These are phyloP conservation scores for Xylariales sp. DNA, from an alignment of 2,329 filamentous ascomycete species.

Conservation along the genomic window DNA sequence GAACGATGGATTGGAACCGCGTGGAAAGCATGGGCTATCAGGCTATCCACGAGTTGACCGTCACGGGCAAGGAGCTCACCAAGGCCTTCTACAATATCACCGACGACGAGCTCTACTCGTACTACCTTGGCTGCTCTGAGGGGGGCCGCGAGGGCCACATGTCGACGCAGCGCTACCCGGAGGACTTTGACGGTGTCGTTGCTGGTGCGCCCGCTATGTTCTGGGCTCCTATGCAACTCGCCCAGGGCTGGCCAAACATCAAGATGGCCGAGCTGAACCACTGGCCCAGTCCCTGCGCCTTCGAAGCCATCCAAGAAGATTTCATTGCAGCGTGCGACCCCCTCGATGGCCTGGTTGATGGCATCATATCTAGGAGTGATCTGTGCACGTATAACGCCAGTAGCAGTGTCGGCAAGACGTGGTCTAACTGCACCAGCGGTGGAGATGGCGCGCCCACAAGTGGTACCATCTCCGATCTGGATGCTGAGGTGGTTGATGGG, in stretches of 20 bases:
- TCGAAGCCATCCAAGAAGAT: slow-evolving; percentile 28
- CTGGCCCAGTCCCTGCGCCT: slow-evolving; percentile 12
- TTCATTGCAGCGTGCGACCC: slow-evolving; percentile 42
- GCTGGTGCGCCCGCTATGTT: slow-evolving; percentile 32
- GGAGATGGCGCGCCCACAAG: slow-evolving; percentile 29
- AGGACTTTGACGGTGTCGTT: slow-evolving; percentile 50
- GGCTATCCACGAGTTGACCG: slow-evolving; percentile 46
- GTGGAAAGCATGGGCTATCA: too few species aligned
- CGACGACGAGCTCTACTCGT: slow-evolving; percentile 42
- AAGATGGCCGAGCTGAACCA: slow-evolving; percentile 23
- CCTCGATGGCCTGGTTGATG: slow-evolving; percentile 42
- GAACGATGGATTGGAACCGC: too few species aligned
- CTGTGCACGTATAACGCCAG: slow-evolving; percentile 34
- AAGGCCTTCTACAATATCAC: slow-evolving; percentile 40
- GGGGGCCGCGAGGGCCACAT: slow-evolving; percentile 51
- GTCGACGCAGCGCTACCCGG: slow-evolving; percentile 44
- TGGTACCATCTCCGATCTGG: too few species aligned
- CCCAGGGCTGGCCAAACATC: slow-evolving; percentile 31
- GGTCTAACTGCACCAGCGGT: slow-evolving; percentile 9
- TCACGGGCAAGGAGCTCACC: slow-evolving; percentile 43
- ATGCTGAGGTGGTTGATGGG: slow-evolving; percentile 27
- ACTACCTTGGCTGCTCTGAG: slow-evolving; percentile 50
- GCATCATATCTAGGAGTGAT: slow-evolving; percentile 39
- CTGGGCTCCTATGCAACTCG: slow-evolving; percentile 11
- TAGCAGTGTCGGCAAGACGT: slow-evolving; percentile 30